Evolutionary conservation across 164 flowering plant genomes (phyloP).

Genomic region (Vitis cinerea): DNA sequence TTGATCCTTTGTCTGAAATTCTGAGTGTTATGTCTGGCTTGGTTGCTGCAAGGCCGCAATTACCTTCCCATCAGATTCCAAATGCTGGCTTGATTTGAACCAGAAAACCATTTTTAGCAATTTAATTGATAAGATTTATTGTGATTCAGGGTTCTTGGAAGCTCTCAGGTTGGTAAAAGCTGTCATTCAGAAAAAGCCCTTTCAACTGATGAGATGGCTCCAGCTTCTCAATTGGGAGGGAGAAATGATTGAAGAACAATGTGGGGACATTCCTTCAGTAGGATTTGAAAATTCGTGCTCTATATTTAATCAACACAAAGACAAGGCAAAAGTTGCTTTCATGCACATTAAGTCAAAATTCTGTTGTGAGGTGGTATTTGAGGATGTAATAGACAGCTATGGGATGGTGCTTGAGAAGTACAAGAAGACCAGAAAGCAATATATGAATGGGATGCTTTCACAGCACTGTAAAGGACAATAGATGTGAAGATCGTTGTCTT

Average conservation of each 20-base stretch:
- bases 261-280: conserved; percentile 19
- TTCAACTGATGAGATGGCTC: conserved; percentile 55
- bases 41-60: conserved; percentile 35
- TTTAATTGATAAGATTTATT: conserved; percentile 34
- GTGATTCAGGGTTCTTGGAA: conserved; percentile 36
- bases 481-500: background rate
- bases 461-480: conserved; percentile 33
- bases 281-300: conserved; percentile 16
- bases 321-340: conserved; percentile 39
- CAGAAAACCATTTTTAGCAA: conserved; percentile 41
- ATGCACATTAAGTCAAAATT: conserved; percentile 30
- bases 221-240: conserved; percentile 30
- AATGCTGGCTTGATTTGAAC: conserved; percentile 22
- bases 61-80: conserved; percentile 20
- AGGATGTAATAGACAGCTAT: conserved; percentile 32
- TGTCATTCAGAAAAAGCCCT: conserved; percentile 33
- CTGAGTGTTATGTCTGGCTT: conserved; percentile 40
- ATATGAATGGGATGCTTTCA: conserved; percentile 70
- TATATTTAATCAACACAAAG: conserved; percentile 18
- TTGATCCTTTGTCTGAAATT: conserved; percentile 9
- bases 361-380: no score
- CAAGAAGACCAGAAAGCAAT: conserved; percentile 55
- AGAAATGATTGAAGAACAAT: conserved; percentile 10
- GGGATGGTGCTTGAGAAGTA: conserved; percentile 48
- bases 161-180: conserved; percentile 29